Conservation (phyloP, 2,329 filamentous ascomycete genomes). For the Colletotrichum sp. region DNA sequence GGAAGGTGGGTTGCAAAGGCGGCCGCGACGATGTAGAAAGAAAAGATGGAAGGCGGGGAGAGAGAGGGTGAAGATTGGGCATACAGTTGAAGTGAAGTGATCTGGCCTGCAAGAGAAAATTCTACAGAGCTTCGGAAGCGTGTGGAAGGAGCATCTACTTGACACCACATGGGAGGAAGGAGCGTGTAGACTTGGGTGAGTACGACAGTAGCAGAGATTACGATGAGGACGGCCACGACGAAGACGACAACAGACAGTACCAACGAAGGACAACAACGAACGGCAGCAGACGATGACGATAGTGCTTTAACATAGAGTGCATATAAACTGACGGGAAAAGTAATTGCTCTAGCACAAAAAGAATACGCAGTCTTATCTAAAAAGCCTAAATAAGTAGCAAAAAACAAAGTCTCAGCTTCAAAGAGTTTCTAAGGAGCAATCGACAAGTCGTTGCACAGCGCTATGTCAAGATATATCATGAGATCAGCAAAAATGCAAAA, state of each 20-base stretch:
- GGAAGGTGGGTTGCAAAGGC: neutral
- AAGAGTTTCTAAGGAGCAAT: no score
- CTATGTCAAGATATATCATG: neutral
- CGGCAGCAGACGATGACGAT: neutral
- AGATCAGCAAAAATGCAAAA: neutral
- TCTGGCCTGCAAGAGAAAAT: no score
- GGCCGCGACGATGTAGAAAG: neutral
- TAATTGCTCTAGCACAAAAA: neutral
- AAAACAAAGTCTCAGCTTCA: no score
- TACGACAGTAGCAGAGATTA: neutral
- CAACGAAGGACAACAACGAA: neutral
- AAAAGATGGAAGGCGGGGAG: neutral
- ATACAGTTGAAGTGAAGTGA: neutral
- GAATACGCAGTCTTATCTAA: neutral
- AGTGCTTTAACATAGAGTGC: neutral
- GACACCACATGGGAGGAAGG: no score
- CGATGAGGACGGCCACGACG: neutral
- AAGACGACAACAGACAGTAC: neutral
- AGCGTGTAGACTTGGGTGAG: neutral
- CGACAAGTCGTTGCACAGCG: no score
- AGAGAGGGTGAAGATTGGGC: neutral
- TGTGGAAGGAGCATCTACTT: neutral
- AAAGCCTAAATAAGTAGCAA: no score
- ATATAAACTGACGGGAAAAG: neutral
- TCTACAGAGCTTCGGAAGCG: neutral